Evolutionary conservation across 352 stramenopile genomes (phyloP).

Genomic region (Phytophthora pluvialis): DNA sequence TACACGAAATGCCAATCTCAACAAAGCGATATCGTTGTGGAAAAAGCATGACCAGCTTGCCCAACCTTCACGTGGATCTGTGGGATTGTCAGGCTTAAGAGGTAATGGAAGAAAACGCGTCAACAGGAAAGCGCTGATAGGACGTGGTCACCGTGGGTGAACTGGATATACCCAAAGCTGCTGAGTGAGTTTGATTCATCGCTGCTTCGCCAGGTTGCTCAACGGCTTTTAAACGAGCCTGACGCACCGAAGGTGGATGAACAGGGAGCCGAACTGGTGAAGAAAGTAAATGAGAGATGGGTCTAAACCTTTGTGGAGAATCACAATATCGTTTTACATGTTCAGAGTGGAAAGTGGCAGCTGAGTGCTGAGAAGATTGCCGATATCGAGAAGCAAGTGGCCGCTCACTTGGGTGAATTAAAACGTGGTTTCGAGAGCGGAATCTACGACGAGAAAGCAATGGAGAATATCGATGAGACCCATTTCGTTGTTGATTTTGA

Average conservation of each 20-base stretch:
- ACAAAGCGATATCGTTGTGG: neutral
- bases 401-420: neutral
- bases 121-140: neutral
- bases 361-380: neutral
- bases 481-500: conserved; percentile 39
- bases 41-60: neutral
- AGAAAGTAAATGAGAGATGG: neutral
- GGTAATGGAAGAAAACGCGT: neutral
- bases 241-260: neutral
- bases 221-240: neutral
- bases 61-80: neutral
- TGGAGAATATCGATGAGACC: conserved; percentile 41
- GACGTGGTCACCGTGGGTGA: neutral
- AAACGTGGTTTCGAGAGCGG: neutral
- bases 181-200: neutral
- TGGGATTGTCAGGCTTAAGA: neutral
- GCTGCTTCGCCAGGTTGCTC: neutral
- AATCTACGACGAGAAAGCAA: conserved; percentile 18
- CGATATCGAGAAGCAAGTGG: neutral
- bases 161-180: neutral
- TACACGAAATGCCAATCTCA: neutral
- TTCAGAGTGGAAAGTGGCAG: neutral
- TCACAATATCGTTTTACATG: neutral
- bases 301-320: neutral
- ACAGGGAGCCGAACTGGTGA: neutral